Evolutionary conservation across 306 rosid species (phyloP).

Genomic region (Inga laurina): DNA sequence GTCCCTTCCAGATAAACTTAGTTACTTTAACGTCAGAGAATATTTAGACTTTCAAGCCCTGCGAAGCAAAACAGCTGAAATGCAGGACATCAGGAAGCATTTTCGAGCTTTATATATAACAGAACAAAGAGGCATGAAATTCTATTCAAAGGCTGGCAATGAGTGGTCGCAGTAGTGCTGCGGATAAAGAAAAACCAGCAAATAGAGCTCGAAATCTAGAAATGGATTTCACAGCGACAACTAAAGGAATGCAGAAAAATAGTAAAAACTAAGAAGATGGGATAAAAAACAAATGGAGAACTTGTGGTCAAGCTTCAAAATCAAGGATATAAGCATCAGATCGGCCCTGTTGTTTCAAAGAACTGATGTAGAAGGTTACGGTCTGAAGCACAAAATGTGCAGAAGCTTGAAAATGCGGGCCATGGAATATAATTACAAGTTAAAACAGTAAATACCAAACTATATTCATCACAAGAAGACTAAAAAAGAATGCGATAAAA

Average conservation of each 20-base stretch:
- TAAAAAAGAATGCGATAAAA: conserved; percentile 28
- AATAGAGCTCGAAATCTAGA: conserved; percentile 6
- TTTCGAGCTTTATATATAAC: conserved; percentile 24
- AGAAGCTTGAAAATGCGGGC: conserved; percentile 45
- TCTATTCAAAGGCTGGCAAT: not conserved
- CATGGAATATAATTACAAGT: conserved; percentile 18
- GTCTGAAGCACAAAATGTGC: conserved; percentile 32
- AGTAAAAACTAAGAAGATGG: not conserved
- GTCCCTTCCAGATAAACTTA: conserved; percentile 23
- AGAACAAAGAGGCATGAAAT: conserved; percentile 11
- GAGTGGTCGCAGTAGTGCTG: not conserved
- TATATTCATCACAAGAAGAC: not conserved
- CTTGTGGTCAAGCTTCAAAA: not conserved
- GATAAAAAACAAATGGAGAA: conserved; percentile 21
- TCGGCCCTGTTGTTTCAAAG: conserved; percentile 36
- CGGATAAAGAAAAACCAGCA: not conserved
- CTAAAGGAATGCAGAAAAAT: not conserved
- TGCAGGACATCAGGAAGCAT: conserved; percentile 18
- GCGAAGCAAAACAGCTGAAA: conserved; percentile 28
- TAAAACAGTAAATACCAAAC: conserved; percentile 20
- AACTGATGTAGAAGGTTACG: conserved; percentile 1
- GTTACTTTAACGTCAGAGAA: conserved; percentile 38
- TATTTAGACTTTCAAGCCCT: conserved; percentile 34
- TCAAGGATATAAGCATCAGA: conserved; percentile 38
- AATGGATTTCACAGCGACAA: not conserved